Evolutionary conservation across 2,329 filamentous ascomycete species (phyloP), one percentile per base, ranked within the genome.

Genomic region (Trichoderma breve): DNA sequence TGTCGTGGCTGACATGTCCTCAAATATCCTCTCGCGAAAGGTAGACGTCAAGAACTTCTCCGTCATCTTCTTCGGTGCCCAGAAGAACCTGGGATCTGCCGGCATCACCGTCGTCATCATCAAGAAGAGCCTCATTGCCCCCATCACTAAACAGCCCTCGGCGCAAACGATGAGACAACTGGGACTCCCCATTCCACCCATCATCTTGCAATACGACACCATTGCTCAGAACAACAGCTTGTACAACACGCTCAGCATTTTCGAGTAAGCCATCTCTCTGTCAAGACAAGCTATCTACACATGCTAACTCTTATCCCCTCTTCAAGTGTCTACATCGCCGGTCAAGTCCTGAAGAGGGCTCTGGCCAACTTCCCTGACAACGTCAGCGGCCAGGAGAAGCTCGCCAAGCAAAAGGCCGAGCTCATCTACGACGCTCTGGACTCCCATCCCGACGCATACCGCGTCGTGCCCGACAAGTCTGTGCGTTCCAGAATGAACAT

Each of bases 161-260:
- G 84, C 92, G 1, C 84, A 87, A 6, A 9, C 62, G 14, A 84
- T 98, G 78, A 88, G 94, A 72, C 86, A 90, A 73, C 88, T 98
- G 11, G 90, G 89, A 24, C 84, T 97, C n/a, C 90, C 93, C 1
- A 88, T 96, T 53, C 90, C 91, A 0, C 94, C 95, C 3, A 88
- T 93, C 21, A 88, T 98, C 57, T 84, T 98, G 62, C 89, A 93
- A 74, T 98, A 95, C 79, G 91, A 94, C 74, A 94, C 89, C 0
- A 92, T 96, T 75, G 91, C 93, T 53, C 97, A 97, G 86, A 97
- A 97, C 84, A 96, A 97, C 84, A 96, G 92, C 76, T 87, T 98
- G 32, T 98, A 98, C 85, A 98, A 98, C 83, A 98, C 95, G 0
- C 85, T 98, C 12, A 95, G 93, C 78, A 97, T 98, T 78, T 97